Base-by-base conservation (phyloP, 805 yeast genomes). In the Wickerhamomyces chaumierensis region DNA sequence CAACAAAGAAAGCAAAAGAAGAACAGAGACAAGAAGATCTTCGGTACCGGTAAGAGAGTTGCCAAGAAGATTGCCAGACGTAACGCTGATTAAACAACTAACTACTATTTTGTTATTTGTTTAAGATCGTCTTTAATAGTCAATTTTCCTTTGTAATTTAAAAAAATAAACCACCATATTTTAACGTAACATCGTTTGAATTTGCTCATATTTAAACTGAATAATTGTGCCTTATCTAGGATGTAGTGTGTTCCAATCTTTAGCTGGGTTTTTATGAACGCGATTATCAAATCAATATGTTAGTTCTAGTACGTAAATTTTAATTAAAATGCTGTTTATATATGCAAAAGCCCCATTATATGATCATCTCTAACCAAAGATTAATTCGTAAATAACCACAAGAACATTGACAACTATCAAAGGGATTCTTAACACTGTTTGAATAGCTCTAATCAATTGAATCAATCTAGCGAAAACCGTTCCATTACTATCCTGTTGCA, bases 1-100 rank as follows among this genome's bases (percentile, higher is more conserved):
- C 96, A 88, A 78, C 98, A 92, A 79, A 86, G 98, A 81, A 92
- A 92, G 75, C 97, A 90, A 79, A 86, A 83, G 87, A 90, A 92
- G 88, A 92, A 92, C 95, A 87, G 96, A 79, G 95, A 83, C 65
- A 81, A 82, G 87, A 92, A 92, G 84, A 70, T 85, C 81, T 87
- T 90, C 65, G 99, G 99, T 81, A 92, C 98, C 62, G 94, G 88
- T 65, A 81, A 77, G 69, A 78, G 84, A 70, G 82, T 80, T 71
- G 94, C 95, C 71, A 88, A 87, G 78, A 80, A 73, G 70, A 76
- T 79, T 65, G 90, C 90, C 66, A 82, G 75, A 71, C 83, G 94
- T 81, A 77, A 78, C 70, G 81, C 86, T 68, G 94, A 83, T 65
- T 82, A 82, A 25, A 25, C 29, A 25, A 25, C 12, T 25, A 25